phyloP scores from a whole-genome alignment of 306 rosid species.

The Ormosia semicastrata region DNA sequence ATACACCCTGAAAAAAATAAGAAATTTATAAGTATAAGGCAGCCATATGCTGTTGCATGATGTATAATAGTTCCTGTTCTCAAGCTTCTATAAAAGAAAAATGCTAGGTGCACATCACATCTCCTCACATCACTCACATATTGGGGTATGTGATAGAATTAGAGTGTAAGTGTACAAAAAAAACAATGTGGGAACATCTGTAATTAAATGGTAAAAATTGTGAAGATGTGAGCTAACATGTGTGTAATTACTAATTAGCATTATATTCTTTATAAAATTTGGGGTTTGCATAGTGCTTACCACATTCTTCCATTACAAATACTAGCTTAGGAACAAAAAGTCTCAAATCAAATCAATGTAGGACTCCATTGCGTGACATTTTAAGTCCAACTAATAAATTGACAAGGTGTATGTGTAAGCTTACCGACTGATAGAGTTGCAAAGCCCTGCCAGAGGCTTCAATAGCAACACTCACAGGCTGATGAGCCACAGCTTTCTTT shows the following conservation, averaged over 20 bases:
- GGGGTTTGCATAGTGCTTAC: neutral
- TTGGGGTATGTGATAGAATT: no score
- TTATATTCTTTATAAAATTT: neutral
- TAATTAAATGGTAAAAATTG: no score
- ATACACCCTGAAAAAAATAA: slow-evolving; percentile 60
- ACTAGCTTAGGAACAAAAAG: neutral
- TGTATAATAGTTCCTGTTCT: neutral
- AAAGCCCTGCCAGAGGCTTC: slow-evolving; percentile 64
- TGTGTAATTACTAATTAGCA: neutral
- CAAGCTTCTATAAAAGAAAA: no score
- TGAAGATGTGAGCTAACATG: no score
- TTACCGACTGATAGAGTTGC: slow-evolving; percentile 60
- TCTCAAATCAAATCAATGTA: neutral
- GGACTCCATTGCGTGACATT: neutral
- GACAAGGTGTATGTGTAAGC: neutral
- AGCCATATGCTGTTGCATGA: neutral
- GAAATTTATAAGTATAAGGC: neutral
- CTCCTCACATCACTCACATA: no score
- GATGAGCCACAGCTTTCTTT: slow-evolving; percentile 52
- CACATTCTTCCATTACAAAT: neutral
- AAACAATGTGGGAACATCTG: no score
- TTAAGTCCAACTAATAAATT: neutral
- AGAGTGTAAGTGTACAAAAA: no score
- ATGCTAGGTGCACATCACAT: no score
- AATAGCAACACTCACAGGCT: slow-evolving; percentile 50